Conservation (phyloP, 75 land plant genomes). For the Azolla pinnata region DNA sequence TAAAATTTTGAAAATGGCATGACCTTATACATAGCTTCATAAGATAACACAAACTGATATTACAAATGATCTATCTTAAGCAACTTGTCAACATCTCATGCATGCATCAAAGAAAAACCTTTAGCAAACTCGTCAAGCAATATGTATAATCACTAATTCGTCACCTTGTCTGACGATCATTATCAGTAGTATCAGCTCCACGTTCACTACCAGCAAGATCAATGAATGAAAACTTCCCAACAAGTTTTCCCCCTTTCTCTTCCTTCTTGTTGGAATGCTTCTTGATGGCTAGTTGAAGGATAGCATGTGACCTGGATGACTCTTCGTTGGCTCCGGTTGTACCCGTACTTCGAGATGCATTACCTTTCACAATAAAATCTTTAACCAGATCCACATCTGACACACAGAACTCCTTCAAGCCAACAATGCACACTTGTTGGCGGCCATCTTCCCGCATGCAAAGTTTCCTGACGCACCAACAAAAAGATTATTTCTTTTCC, state of each 20-base stretch:
- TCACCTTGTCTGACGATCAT: slow-evolving; percentile 99
- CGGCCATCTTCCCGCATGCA: slow-evolving; percentile 82
- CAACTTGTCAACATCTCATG: no score
- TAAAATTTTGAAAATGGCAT: no score
- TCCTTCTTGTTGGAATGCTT: slow-evolving; percentile 61
- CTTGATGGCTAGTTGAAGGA: slow-evolving; percentile 81
- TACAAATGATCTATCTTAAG: no score
- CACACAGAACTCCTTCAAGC: slow-evolving; percentile 92
- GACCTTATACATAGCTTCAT: no score
- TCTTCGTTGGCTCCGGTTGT: slow-evolving; percentile 99
- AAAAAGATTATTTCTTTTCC: slow-evolving; percentile 1
- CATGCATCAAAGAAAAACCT: no score
- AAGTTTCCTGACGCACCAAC: slow-evolving; percentile 43
- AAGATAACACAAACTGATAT: no score
- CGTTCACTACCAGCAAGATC: slow-evolving; percentile 99
- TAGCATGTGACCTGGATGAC: slow-evolving; percentile 98
- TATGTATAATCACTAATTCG: no score
- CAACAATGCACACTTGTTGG: slow-evolving; percentile 99
- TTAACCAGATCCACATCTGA: slow-evolving; percentile 86
- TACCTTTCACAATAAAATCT: slow-evolving; percentile 93
- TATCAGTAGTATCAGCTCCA: slow-evolving; percentile 99
- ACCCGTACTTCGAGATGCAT: slow-evolving; percentile 86
- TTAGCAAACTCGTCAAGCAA: no score
- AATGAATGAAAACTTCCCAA: slow-evolving; percentile 96
- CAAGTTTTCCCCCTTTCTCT: slow-evolving; percentile 32